A percentile compares a stretch with the other conserved stretches of the same genome.
Conservation (phyloP, 805 yeast genomes). For the Hyphopichia homilentoma region DNA sequence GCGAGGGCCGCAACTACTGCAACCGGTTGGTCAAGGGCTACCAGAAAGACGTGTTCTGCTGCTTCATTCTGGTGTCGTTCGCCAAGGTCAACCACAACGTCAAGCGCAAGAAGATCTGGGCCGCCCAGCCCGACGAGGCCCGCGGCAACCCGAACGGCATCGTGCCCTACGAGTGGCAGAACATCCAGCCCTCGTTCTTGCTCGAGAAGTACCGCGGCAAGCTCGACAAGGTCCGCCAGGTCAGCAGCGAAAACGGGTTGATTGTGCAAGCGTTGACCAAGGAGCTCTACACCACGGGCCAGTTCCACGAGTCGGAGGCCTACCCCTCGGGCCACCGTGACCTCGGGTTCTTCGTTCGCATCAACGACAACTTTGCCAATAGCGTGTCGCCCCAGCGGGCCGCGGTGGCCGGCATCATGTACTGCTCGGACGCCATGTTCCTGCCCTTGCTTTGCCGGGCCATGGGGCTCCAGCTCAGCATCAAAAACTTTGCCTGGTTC, state of each 20-base stretch:
- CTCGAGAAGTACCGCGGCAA: slow-evolving; percentile 19
- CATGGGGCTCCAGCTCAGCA: slow-evolving; percentile 26
- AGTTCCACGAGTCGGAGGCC: slow-evolving; percentile 19
- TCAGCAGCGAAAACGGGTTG: slow-evolving; percentile 12
- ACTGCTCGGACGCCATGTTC: slow-evolving; percentile 29
- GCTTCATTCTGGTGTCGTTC: slow-evolving; percentile 32
- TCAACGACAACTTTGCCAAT: slow-evolving; percentile 15
- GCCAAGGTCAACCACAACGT: slow-evolving; percentile 26
- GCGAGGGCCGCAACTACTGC: slow-evolving; percentile 33
- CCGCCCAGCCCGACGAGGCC: slow-evolving; percentile 13
- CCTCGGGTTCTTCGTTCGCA: slow-evolving; percentile 28
- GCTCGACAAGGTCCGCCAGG: too few relatives aligned
- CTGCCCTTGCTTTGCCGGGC: slow-evolving; percentile 25
- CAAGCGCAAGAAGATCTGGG: slow-evolving; percentile 11
- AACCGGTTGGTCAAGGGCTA: slow-evolving; percentile 27
- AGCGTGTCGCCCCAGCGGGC: slow-evolving; percentile 10
- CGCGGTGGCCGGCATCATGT: slow-evolving; percentile 28
- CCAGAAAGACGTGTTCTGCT: slow-evolving; percentile 27
- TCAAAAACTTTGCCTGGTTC: slow-evolving; percentile 14
- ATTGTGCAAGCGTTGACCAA: slow-evolving; percentile 13
- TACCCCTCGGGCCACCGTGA: slow-evolving; percentile 24
- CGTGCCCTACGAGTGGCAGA: slow-evolving; percentile 29
- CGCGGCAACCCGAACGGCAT: too few relatives aligned
- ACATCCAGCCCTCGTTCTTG: slow-evolving; percentile 17
- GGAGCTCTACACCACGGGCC: slow-evolving; percentile 15